phyloP scores from a whole-genome alignment of 164 flowering plant species.

The Amborella trichopoda region DNA sequence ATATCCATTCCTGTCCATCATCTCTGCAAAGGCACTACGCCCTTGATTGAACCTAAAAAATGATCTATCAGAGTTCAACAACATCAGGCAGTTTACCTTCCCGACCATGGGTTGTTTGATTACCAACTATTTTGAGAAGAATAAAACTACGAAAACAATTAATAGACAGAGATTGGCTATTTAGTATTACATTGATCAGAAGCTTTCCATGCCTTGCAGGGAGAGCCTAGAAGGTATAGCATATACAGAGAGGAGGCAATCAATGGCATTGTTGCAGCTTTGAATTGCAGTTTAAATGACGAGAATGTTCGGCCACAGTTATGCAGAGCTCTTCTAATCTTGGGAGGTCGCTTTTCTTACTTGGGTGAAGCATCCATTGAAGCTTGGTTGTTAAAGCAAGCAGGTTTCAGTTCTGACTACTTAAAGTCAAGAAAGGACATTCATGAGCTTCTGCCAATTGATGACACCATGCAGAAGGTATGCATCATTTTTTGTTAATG shows the following conservation, averaged over 20 bases:
- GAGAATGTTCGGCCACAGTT: conserved; percentile 29
- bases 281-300: conserved; percentile 37
- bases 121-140: no score
- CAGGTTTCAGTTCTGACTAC: conserved; percentile 30
- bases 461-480: conserved; percentile 21
- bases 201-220: conserved; percentile 32
- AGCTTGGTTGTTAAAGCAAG: conserved; percentile 35
- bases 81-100: no score
- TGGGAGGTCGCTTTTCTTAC: conserved; percentile 41
- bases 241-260: conserved; percentile 56
- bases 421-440: no score
- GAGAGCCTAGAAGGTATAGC: conserved; percentile 27
- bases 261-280: conserved; percentile 40
- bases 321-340: conserved; percentile 46
- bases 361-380: conserved; percentile 30
- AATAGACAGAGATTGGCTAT: no score
- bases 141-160: no score
- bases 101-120: no score
- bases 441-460: conserved; percentile 8
- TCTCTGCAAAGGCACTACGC: no score
- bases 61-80: no score
- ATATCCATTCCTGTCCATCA: no score
- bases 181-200: no score
- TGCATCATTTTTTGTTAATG: neutral
- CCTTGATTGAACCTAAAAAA: no score